phyloP scores from a whole-genome alignment of 768 basidiomycete species.

The Epithele typhae region DNA sequence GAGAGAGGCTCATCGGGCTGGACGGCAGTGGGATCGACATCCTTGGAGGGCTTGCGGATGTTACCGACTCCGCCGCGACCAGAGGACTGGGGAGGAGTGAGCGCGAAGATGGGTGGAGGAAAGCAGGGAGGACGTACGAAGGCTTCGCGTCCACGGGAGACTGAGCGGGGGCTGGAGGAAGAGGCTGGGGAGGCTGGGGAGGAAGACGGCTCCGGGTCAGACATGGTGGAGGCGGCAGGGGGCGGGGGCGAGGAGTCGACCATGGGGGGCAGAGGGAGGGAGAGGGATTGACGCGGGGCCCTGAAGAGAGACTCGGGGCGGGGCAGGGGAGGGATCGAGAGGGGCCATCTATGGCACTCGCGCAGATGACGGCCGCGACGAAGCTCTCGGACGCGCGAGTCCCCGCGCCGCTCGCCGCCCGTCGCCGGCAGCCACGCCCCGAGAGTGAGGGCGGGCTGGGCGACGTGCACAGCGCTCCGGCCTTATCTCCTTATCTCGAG shows the following conservation, averaged over 20 bases:
- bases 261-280: not conserved
- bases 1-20: conserved; percentile 50
- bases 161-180: conserved; percentile 31
- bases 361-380: too few species aligned
- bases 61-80: conserved; percentile 72
- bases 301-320: not conserved
- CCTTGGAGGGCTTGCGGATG: conserved; percentile 47
- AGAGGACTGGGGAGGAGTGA: conserved; percentile 18
- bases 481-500: conserved; percentile 18
- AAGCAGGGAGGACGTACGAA: conserved; percentile 39
- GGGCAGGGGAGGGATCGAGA: too few species aligned
- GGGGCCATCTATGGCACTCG: too few species aligned
- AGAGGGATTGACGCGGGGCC: not conserved
- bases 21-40: conserved; percentile 5
- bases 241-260: not conserved
- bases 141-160: conserved; percentile 56
- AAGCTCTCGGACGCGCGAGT: too few species aligned
- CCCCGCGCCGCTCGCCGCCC: too few species aligned
- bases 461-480: not conserved
- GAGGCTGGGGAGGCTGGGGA: conserved; percentile 3
- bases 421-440: too few species aligned
- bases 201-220: not conserved
- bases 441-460: too few species aligned
- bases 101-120: not conserved
- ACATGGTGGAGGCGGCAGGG: conserved; percentile 10